Conservation (phyloP, 257 asterid species). For the Petrea volubilis region DNA sequence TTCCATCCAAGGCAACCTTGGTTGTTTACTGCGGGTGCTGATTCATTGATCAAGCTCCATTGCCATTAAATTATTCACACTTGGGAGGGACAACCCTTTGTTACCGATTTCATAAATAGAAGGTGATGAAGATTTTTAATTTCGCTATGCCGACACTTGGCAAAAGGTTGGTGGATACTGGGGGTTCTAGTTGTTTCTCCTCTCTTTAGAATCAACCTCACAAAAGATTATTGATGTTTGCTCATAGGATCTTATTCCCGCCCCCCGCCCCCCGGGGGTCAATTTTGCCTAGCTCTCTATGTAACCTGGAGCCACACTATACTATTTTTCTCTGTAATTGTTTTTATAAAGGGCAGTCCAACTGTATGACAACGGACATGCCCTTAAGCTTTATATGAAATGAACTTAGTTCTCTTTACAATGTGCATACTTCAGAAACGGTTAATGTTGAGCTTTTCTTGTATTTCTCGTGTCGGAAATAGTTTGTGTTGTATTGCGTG, state of each 20-base stretch:
- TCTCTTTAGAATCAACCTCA: background rate
- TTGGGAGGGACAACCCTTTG: background rate
- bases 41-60: conserved; percentile 81
- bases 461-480: background rate
- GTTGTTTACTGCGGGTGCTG: conserved; percentile 93
- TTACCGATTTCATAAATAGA: background rate
- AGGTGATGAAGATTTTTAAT: background rate
- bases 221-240: background rate
- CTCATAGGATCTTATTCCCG: background rate
- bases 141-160: background rate
- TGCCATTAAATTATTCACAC: conserved; percentile 47
- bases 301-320: background rate
- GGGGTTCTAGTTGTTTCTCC: background rate
- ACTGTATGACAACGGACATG: background rate
- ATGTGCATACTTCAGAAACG: background rate
- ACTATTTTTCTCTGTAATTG: background rate
- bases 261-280: too few species aligned
- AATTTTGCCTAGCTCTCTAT: background rate
- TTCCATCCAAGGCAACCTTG: conserved; percentile 98
- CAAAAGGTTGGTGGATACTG: background rate
- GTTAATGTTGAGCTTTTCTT: background rate
- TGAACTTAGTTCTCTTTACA: background rate
- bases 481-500: background rate
- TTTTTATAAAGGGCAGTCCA: background rate
- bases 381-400: background rate